Evolutionary conservation across 345 rosid genomes (phyloP).

Genomic region (Euclidium syriacum): DNA sequence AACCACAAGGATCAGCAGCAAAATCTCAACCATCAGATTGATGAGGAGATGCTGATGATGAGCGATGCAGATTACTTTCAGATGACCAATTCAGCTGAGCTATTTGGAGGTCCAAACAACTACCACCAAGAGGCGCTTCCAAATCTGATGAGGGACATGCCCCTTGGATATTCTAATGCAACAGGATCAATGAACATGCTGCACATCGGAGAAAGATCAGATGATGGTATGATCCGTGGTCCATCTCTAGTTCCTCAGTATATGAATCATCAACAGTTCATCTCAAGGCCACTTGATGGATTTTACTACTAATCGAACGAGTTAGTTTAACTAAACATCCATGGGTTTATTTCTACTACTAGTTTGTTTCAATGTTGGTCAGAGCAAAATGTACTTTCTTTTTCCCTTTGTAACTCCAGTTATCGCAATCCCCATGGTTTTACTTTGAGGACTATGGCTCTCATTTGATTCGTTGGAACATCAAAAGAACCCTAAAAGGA

Average conservation of each 20-base stretch:
- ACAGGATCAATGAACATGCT: constrained; percentile 24
- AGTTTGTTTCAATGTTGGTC: constrained; percentile 4
- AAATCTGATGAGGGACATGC: constrained; percentile 15
- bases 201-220: constrained; percentile 10
- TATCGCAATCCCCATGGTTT: background rate
- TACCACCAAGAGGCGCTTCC: background rate
- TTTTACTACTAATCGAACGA: constrained; percentile 8
- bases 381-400: too few species aligned
- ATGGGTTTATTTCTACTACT: background rate
- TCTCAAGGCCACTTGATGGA: constrained; percentile 7
- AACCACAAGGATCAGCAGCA: constrained; percentile 13
- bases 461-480: background rate
- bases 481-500: background rate
- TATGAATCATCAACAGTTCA: constrained; percentile 16
- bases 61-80: constrained; percentile 23
- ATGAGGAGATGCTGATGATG: constrained; percentile 25
- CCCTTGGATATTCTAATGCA: constrained; percentile 25
- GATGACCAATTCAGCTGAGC: constrained; percentile 17
- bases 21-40: background rate
- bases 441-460: too few species aligned
- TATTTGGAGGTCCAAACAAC: constrained; percentile 3
- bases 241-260: constrained; percentile 15
- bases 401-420: background rate
- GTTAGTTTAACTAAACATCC: background rate
- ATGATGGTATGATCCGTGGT: constrained; percentile 13